Conservation (phyloP, 2,329 filamentous ascomycete genomes). For the Penicillium sp. region DNA sequence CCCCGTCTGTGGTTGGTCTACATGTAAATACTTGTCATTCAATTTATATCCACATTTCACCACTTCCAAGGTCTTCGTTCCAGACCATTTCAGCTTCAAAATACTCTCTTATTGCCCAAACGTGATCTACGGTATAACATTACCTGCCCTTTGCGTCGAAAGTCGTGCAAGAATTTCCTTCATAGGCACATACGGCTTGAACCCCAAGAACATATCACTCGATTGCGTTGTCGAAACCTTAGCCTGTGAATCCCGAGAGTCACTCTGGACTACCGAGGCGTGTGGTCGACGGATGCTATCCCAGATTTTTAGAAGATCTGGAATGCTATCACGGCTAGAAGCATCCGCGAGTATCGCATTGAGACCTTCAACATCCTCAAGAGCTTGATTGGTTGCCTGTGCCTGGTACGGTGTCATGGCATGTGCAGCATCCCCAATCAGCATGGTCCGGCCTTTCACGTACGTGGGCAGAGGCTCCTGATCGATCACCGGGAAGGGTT, state of each 20-base stretch:
- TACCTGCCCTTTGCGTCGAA: neutral
- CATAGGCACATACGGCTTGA: neutral
- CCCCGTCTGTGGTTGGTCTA: too few species aligned
- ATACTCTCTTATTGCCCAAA: neutral
- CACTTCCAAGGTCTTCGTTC: too few species aligned
- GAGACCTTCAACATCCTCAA: constrained; percentile 40
- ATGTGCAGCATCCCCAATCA: constrained; percentile 24
- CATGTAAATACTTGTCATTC: too few species aligned
- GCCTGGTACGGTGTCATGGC: constrained; percentile 35
- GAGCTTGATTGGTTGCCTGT: constrained; percentile 38
- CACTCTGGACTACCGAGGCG: neutral
- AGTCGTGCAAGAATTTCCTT: neutral
- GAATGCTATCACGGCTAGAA: neutral
- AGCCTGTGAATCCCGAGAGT: neutral
- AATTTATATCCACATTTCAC: too few species aligned
- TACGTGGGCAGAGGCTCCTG: constrained; percentile 6
- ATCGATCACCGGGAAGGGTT: neutral
- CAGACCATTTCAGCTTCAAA: neutral
- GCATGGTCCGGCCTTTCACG: constrained; percentile 15
- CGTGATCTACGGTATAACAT: neutral
- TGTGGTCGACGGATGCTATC: neutral
- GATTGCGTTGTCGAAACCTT: neutral
- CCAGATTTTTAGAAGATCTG: neutral
- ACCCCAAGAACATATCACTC: neutral
- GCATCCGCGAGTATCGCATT: constrained; percentile 27